Base-by-base conservation (phyloP, 106 monocot genomes). In the Acanthochlamys bracteata region DNA sequence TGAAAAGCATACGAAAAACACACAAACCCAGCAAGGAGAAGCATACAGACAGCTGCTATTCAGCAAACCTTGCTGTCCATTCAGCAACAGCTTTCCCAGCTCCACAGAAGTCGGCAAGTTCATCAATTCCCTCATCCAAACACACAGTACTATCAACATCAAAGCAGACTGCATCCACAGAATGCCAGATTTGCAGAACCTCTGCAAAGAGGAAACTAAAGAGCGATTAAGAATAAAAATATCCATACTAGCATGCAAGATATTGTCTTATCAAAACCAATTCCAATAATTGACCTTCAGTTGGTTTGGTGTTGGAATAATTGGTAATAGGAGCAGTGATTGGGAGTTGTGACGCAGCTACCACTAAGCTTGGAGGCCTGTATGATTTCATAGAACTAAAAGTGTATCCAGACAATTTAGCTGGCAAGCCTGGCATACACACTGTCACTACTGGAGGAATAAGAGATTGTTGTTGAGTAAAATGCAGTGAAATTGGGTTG, bases 21-120 rank as follows among this genome's bases (percentile, higher is more conserved):
- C n/a, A n/a, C n/a, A n/a, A n/a, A n/a, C n/a, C n/a, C n/a, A n/a
- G n/a, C n/a, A n/a, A n/a, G n/a, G n/a, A n/a, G n/a, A n/a, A n/a
- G n/a, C n/a, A n/a, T n/a, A n/a, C n/a, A n/a, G n/a, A n/a, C n/a
- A n/a, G n/a, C n/a, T n/a, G n/a, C n/a, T n/a, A n/a, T n/a, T 20
- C 24, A 41, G 56, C 19, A 59, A 71, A 96, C 96, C 79, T 98
- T 41, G 67, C 61, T 24, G 98, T 98, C 98, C 91, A 98, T 69
- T 98, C 88, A 6, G 98, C 88, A 57, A 98, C 98, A 73, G 85
- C 88, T 76, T 92, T 66, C 21, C 98, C 98, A 58, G 98, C 92
- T 10, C 98, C 53, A 54, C 53, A 54, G 16, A 54, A 54, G 19
- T 54, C 53, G 19, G 53, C 53, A 54, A 54, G 53, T 54, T 54